phyloP scores from a whole-genome alignment of 805 yeast species.

The Yueomyces sp. region DNA sequence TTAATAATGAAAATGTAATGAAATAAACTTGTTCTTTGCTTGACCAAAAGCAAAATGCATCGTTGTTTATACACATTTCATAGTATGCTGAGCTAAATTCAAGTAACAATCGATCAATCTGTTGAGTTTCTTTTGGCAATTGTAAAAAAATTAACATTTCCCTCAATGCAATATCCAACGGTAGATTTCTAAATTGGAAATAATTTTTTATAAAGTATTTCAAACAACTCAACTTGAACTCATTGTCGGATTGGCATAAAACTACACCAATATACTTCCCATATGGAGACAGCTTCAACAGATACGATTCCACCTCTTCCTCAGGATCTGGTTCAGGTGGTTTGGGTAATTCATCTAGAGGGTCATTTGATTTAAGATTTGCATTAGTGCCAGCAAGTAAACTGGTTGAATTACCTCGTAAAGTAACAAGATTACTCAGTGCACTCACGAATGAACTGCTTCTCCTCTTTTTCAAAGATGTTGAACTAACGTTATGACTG shows the following conservation, averaged over 20 bases:
- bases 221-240: constrained; percentile 18
- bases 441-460: constrained; percentile 28
- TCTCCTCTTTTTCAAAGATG: constrained; percentile 22
- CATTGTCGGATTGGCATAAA: constrained; percentile 18
- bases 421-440: constrained; percentile 24
- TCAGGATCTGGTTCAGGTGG: constrained; percentile 19
- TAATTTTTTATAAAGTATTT: constrained; percentile 16
- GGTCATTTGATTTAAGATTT: background rate
- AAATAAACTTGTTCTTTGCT: constrained; percentile 44
- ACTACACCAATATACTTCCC: constrained; percentile 22
- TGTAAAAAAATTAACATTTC: constrained; percentile 43
- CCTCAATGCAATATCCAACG: constrained; percentile 54
- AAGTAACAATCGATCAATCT: constrained; percentile 54
- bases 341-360: constrained; percentile 10
- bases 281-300: constrained; percentile 18
- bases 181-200: constrained; percentile 39
- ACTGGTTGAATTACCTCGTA: constrained; percentile 9
- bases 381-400: constrained; percentile 1
- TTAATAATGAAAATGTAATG: constrained; percentile 48
- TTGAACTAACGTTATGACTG: constrained; percentile 1
- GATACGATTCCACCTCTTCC: constrained; percentile 20
- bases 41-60: constrained; percentile 17
- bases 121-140: constrained; percentile 63
- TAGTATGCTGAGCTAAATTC: constrained; percentile 43
- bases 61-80: constrained; percentile 13